Evolutionary conservation across 805 yeast species (phyloP).

Genomic region (Pichia ethanolica): DNA sequence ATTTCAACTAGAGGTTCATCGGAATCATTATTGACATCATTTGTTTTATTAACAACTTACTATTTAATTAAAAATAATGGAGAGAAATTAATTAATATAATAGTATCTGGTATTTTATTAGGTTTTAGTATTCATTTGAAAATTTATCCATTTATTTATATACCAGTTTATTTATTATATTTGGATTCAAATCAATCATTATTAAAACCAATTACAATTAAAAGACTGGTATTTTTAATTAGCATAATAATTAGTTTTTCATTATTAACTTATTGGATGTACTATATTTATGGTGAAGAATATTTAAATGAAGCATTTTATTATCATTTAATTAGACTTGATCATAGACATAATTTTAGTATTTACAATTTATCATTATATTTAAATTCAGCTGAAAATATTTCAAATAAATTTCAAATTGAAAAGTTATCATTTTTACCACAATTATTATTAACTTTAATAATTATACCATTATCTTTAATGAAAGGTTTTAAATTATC

Average conservation of each 20-base stretch:
- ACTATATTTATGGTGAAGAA: conserved; percentile 59
- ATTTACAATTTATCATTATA: conserved; percentile 72
- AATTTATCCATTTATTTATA: conserved; percentile 82
- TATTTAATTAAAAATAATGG: conserved; percentile 27
- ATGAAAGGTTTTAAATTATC: conserved; percentile 13
- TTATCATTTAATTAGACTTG: conserved; percentile 76
- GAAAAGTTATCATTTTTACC: conserved; percentile 39
- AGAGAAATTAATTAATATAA: background rate
- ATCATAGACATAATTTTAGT: conserved; percentile 93
- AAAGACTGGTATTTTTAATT: conserved; percentile 35
- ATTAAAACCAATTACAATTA: conserved; percentile 33
- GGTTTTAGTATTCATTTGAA: conserved; percentile 86
- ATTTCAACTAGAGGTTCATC: conserved; percentile 92
- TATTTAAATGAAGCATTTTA: conserved; percentile 71
- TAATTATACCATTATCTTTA: conserved; percentile 50
- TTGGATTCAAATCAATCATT: conserved; percentile 26
- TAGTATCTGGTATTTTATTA: conserved; percentile 41
- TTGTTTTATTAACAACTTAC: conserved; percentile 56
- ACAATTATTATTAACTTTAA: conserved; percentile 49
- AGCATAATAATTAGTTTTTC: conserved; percentile 38
- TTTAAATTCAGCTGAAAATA: conserved; percentile 39
- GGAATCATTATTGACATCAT: conserved; percentile 78
- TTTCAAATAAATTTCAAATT: background rate
- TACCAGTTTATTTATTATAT: conserved; percentile 56
- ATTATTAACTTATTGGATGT: conserved; percentile 53